Base-by-base conservation (phyloP, 176 grass and related monocot species). In the Lolium multiflorum region DNA sequence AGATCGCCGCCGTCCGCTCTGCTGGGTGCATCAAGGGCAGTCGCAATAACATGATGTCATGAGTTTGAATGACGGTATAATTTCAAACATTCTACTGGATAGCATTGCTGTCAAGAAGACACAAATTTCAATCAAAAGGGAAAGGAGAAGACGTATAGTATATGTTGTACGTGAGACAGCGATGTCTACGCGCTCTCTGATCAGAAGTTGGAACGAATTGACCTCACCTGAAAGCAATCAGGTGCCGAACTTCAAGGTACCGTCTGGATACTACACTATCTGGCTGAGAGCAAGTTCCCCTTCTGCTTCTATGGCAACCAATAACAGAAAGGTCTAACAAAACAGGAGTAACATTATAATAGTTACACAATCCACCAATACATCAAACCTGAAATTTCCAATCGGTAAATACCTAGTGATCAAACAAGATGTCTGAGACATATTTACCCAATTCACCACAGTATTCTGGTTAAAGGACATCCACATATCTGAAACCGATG, bases 1-100 rank as follows among this genome's bases (percentile, higher is more conserved):
- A 38, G 26, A 87, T 87, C 67, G 12, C 49, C 0, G 59, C 81
- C 89, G 80, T 91, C 59, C 67, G 48, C 76, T 39, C 39, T 67
- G 3, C 3, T 51, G 37, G 35, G 37, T 35, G 16, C 18, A 79
- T 61, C 15, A 1, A 35, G 67, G 50, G 22, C 80, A 58, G 80
- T 74, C 80, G 64, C 56, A 35, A 22, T 48, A 65, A 60, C 82
- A 47, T 64, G 47, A 25, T 74, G 87, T 74, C 18, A 22, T 6
- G 71, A 74, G 57, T 73, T 37, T 20, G 1, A 38, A 46, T 83
- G 46, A 2, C 14, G 24, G 20, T 39, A 46, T 10, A 80, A 78
- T 38, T 63, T 37, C 55, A 24, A 46, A 17, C 74, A 74, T 21
- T 55, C 79, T 37, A 83, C 16, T 64, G 31, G 64, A 83, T 90